Evolutionary conservation across 2,329 filamentous ascomycete genomes (phyloP), one percentile per base, ranked within the genome.

Genomic region (Clonostachys solani): DNA sequence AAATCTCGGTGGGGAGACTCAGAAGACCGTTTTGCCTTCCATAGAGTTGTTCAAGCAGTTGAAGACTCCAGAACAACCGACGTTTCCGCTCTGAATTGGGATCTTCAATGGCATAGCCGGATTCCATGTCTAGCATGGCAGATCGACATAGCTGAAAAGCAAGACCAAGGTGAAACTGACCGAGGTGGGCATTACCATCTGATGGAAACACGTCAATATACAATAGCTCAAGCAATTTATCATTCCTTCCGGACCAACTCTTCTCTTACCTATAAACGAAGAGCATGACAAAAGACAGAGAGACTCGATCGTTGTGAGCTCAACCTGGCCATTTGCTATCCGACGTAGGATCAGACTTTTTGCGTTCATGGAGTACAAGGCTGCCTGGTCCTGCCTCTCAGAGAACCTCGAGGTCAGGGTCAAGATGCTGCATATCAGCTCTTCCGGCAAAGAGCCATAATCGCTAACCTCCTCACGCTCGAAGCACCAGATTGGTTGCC

Each of bases 21-120:
- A 75, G 52, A 1, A 74, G 63, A 2, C 72, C 70, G 5, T 62
- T 66, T 41, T 75, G 72, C 8, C 70, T 66, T 2, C 74, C 74
- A 40, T 77, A 77, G 1, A 65, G 70, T 44, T 77, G 73, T 46
- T 78, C 73, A 0, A 78, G 66, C 3, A 74, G 55, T 45, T 77
- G 72, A 0, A 78, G 60, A 46, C 73, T 77, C 74, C 74, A 78
- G 33, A 77, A 78, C 0, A 77, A 58, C 4, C 72, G 57, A 53
- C 70, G 75, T 54, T 77, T 77, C 10, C 73, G 66, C 45, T 78
- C 71, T 0, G 58, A 52, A 2, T 52, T 54, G 1, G 62, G 57
- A 36, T 68, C 66, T 8, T 67, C 60, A 4, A 56, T 45, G 1
- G 54, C 54, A 42, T 75, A 75, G 0, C 61, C 57, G 0, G 66